Evolutionary conservation across 140 eudicot genomes (phyloP).

Genomic region (Erigeron philadelphicus): DNA sequence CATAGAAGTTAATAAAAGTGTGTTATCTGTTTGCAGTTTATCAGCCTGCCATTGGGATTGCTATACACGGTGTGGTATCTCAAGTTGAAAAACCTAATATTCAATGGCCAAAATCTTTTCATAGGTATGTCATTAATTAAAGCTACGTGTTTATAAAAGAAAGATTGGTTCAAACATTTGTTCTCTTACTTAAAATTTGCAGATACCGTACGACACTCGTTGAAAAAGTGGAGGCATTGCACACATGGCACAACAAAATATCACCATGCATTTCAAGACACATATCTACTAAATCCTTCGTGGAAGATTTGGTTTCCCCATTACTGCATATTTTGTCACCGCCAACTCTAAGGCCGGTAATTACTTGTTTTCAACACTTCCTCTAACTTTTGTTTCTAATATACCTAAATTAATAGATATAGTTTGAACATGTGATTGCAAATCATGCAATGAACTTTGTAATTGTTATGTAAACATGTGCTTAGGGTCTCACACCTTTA

Average conservation of each 20-base stretch:
- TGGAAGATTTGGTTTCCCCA: conserved; percentile 68
- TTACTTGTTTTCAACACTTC: conserved; percentile 20
- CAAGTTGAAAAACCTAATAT: conserved; percentile 74
- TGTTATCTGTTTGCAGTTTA: conserved; percentile 45
- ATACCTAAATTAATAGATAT: not conserved
- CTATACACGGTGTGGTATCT: conserved; percentile 62
- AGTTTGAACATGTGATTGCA: not conserved
- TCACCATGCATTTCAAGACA: conserved; percentile 81
- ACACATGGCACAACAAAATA: conserved; percentile 62
- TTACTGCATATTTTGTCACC: conserved; percentile 84
- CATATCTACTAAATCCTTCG: conserved; percentile 68
- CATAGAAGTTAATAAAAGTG: not conserved
- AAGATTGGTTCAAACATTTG: conserved; percentile 5
- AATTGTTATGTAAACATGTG: not conserved
- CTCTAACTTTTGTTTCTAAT: not conserved
- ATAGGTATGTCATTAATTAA: conserved; percentile 44
- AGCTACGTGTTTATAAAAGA: conserved; percentile 12
- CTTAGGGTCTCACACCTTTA: not conserved
- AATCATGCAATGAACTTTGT: not conserved
- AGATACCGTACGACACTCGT: conserved; percentile 58
- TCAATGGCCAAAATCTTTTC: conserved; percentile 94
- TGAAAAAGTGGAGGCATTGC: conserved; percentile 66
- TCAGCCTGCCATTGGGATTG: conserved; percentile 64
- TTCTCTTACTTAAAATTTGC: conserved; percentile 16
- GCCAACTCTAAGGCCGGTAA: conserved; percentile 83